Percentiles rank a stretch among this genome's conserved stretches.
Evolutionary conservation across 768 basidiomycete species (phyloP).

Genomic region (Cystobasidium ongulense): DNA sequence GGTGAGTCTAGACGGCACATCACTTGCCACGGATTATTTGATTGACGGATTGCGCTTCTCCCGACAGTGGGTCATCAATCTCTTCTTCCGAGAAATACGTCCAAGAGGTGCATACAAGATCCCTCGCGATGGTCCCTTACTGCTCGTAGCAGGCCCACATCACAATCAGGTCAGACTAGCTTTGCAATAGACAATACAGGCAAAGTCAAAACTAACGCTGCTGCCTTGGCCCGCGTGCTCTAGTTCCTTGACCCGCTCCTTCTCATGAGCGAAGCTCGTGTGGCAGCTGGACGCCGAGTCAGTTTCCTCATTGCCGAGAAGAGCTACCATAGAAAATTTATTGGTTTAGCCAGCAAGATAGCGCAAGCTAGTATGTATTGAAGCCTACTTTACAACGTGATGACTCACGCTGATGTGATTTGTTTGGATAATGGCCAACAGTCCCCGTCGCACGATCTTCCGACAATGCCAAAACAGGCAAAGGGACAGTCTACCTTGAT

Average conservation of each 20-base stretch:
- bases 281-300: conserved; percentile 70
- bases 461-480: conserved; percentile 69
- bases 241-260: conserved; percentile 90
- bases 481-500: conserved; percentile 55
- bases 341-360: conserved; percentile 70
- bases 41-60: neutral
- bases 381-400: neutral
- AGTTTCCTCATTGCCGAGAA: conserved; percentile 81
- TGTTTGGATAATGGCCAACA: conserved; percentile 43
- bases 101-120: conserved; percentile 92
- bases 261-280: conserved; percentile 71
- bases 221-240: neutral
- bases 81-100: conserved; percentile 94
- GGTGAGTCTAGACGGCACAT: neutral
- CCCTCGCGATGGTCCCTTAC: conserved; percentile 76
- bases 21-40: neutral
- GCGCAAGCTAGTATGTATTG: conserved; percentile 78
- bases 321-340: conserved; percentile 67
- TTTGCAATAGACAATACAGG: too few species aligned
- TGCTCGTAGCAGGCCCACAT: conserved; percentile 88
- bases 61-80: conserved; percentile 61
- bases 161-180: conserved; percentile 71
- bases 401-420: neutral
- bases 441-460: conserved; percentile 90
- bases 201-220: neutral